phyloP scores from a whole-genome alignment of 2,329 filamentous ascomycete genomes.

The Claviceps africana region DNA sequence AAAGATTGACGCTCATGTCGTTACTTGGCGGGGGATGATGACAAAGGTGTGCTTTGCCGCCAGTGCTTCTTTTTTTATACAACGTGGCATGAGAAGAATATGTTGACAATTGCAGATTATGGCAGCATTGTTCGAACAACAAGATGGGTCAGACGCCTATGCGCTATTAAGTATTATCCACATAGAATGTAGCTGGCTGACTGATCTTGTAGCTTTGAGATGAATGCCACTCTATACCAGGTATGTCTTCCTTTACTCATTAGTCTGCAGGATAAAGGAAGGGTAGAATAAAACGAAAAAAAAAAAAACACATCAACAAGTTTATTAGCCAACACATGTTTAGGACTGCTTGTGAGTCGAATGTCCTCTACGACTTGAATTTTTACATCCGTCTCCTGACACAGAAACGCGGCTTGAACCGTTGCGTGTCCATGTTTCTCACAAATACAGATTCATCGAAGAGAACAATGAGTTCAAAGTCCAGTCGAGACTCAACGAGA shows the following conservation, averaged over 20 bases:
- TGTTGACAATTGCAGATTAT: constrained; percentile 49
- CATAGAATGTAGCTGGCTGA: not conserved
- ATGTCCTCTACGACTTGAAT: not conserved
- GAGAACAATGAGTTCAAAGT: constrained; percentile 69
- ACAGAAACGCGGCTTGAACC: not conserved
- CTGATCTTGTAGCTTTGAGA: constrained; percentile 47
- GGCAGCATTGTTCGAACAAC: constrained; percentile 66
- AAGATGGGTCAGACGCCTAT: constrained; percentile 51
- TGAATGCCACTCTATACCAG: constrained; percentile 88
- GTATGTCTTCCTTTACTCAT: constrained; percentile 35
- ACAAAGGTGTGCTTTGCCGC: constrained; percentile 54
- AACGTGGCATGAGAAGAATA: not conserved
- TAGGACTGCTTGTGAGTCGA: constrained; percentile 39
- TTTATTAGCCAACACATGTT: constrained; percentile 6
- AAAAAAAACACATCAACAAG: not conserved
- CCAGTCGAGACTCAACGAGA: constrained; percentile 43
- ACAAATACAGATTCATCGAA: constrained; percentile 62
- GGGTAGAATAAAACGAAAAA: not conserved
- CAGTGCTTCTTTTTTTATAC: not conserved
- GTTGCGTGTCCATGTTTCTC: not conserved
- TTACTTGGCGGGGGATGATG: constrained; percentile 98
- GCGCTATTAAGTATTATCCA: not conserved
- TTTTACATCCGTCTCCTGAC: not conserved
- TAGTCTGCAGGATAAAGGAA: constrained; percentile 6
- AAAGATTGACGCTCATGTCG: constrained; percentile 60